phyloP scores from a whole-genome alignment of 139 green algal genomes.

The Spirogloea muscicola region DNA sequence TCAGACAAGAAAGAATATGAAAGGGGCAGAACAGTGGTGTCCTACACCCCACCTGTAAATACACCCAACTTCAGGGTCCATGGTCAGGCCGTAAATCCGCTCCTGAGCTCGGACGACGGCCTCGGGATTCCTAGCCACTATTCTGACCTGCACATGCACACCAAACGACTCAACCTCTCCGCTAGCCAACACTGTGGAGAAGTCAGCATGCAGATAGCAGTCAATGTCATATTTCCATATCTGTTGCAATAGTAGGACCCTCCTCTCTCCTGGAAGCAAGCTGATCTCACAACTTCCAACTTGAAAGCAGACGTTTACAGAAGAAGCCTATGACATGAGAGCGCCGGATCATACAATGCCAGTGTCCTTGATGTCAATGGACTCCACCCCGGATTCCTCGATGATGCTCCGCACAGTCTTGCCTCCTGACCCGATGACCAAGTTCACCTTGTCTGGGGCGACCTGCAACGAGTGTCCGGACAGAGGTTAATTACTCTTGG shows the following conservation, averaged over 20 bases:
- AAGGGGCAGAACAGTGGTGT: too few species aligned
- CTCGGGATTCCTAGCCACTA: neutral
- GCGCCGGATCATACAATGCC: slow-evolving; percentile 12
- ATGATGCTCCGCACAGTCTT: slow-evolving; percentile 69
- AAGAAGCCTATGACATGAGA: neutral
- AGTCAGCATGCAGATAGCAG: neutral
- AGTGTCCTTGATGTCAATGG: slow-evolving; percentile 7
- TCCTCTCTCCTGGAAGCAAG: too few species aligned
- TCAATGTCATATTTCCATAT: neutral
- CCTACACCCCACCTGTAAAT: slow-evolving; percentile 41
- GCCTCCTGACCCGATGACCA: slow-evolving; percentile 77
- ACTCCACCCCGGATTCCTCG: slow-evolving; percentile 31
- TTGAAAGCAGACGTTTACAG: neutral
- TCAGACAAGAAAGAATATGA: too few species aligned
- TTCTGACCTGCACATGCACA: slow-evolving; percentile 29
- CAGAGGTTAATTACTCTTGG: too few species aligned
- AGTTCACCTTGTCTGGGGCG: slow-evolving; percentile 48
- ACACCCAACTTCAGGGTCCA: slow-evolving; percentile 48
- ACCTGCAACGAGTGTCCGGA: slow-evolving; percentile 9
- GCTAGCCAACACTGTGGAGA: neutral
- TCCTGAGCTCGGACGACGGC: slow-evolving; percentile 11
- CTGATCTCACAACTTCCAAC: neutral
- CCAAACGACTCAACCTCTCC: too few species aligned
- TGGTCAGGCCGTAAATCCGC: slow-evolving; percentile 40
- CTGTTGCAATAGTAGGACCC: neutral